Percentiles rank a stretch among this genome's conserved stretches.
These are phyloP conservation scores for Microascus cirrosus DNA, from an alignment of 2,329 filamentous ascomycete species.

Conservation along the genomic window DNA sequence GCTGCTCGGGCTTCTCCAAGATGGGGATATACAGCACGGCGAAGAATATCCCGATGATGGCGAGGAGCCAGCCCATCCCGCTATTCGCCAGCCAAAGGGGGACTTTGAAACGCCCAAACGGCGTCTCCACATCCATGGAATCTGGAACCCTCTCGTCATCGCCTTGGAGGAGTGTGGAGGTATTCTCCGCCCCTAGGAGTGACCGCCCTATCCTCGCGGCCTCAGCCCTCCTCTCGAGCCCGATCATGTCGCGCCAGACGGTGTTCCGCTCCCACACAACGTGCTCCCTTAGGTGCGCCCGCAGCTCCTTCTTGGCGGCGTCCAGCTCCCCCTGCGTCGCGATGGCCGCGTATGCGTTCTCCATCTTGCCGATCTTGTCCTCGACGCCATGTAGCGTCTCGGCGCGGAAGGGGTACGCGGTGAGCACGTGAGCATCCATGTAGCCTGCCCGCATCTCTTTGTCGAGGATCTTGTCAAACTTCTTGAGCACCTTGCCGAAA, in stretches of 20 bases:
- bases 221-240: conserved; percentile 89
- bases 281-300: conserved; percentile 86
- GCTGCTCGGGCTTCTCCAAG: conserved; percentile 79
- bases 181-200: conserved; percentile 63
- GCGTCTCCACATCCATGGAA: conserved; percentile 64
- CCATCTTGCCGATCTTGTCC: conserved; percentile 61
- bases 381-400: conserved; percentile 62
- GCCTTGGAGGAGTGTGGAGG: conserved; percentile 66
- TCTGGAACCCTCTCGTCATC: conserved; percentile 57
- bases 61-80: conserved; percentile 66
- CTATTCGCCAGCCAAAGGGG: conserved; percentile 77
- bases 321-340: conserved; percentile 72
- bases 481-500: conserved; percentile 93
- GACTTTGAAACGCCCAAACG: conserved; percentile 63
- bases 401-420: conserved; percentile 71
- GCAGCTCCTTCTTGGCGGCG: conserved; percentile 71
- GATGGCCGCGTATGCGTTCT: conserved; percentile 68
- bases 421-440: conserved; percentile 60
- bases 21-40: conserved; percentile 67
- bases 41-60: conserved; percentile 62
- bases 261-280: conserved; percentile 99
- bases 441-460: conserved; percentile 69
- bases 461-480: conserved; percentile 94
- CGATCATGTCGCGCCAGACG: conserved; percentile 98
- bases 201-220: conserved; percentile 84